Evolutionary conservation across 306 rosid species (phyloP).

Genomic region (Corylus avellana): DNA sequence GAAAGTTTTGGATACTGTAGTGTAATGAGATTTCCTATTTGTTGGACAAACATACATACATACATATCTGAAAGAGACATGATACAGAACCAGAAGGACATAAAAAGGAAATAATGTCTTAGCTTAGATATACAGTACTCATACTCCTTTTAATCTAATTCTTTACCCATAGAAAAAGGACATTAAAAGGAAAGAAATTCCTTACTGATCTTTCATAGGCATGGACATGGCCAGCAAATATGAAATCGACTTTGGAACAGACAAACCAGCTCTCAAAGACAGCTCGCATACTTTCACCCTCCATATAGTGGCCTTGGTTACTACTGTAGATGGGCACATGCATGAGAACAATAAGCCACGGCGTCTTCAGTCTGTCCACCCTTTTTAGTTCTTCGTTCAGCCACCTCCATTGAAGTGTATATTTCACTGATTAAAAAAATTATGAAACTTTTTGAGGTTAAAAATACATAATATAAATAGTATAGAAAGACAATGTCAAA

Average conservation of each 20-base stretch:
- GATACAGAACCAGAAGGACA: not conserved
- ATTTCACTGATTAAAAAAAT: slow-evolving; percentile 57
- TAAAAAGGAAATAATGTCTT: not conserved
- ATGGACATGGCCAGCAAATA: slow-evolving; percentile 98
- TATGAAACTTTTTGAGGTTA: not conserved
- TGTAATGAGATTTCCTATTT: not conserved
- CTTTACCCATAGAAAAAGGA: not conserved
- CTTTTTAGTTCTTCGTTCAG: slow-evolving; percentile 59
- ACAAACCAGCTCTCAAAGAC: slow-evolving; percentile 88
- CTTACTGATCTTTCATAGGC: slow-evolving; percentile 98
- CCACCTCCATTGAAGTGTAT: slow-evolving; percentile 85
- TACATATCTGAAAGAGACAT: not conserved
- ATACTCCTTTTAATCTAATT: not conserved
- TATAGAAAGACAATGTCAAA: not conserved
- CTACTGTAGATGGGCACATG: slow-evolving; percentile 84
- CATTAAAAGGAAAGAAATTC: slow-evolving; percentile 13
- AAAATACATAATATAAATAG: not conserved
- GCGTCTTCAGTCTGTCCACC: slow-evolving; percentile 89
- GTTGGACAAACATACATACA: not conserved
- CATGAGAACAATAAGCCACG: slow-evolving; percentile 96
- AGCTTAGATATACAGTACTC: not conserved
- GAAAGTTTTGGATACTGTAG: not conserved
- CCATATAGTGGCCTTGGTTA: slow-evolving; percentile 83
- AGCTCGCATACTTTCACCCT: slow-evolving; percentile 91
- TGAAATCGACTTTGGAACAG: slow-evolving; percentile 68